Evolutionary conservation across 352 stramenopile species (phyloP), one percentile per base, ranked within the genome.

Genomic region (Phytophthora europaea): DNA sequence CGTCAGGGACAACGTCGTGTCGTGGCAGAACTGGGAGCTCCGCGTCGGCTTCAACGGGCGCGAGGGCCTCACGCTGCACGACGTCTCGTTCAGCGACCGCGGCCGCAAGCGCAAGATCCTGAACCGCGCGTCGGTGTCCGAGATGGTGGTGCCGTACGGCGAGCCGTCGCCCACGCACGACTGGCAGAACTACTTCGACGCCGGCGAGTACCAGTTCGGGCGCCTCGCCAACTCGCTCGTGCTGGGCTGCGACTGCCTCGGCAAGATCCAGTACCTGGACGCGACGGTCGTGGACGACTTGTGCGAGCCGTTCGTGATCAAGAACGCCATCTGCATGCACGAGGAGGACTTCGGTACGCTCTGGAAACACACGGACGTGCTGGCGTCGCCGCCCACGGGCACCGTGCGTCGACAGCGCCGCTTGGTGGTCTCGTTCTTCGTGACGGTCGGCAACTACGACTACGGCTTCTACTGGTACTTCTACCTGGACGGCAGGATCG

Each of bases 131-230:
- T 78, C 73, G 8, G 66, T 97, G 20, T 90, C 89, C 3, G 88
- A 97, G 77, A 97, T 95, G 88, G 86, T 90, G 31, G 88, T 97
- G n/a, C 88, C 88, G 0, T 97, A 97, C 62, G 88, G 78, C 1
- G 87, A 95, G 70, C 87, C 87, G 3, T 70, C 83, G 57, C 75
- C 84, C 9, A 90, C 88, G 0, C 87, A 86, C 72, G 76, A 83
- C 47, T 84, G 88, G 61, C 93, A 95, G 57, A 94, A 91, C 80
- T 91, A 90, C 61, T 95, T 96, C 62, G 89, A 96, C 67, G 89
- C 91, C 3, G 85, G 87, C 43, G 87, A 95, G 63, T 94, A 91
- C 67, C 83, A 88, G 48, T 81, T 92, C 26, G 87, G 88, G 6
- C 87, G 81, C 38, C 88, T 89, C 40, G 78, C 85, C 20, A 94